Evolutionary conservation across 768 basidiomycete genomes (phyloP), one percentile per base, ranked within the genome.

Genomic region (Mycena indigotica): DNA sequence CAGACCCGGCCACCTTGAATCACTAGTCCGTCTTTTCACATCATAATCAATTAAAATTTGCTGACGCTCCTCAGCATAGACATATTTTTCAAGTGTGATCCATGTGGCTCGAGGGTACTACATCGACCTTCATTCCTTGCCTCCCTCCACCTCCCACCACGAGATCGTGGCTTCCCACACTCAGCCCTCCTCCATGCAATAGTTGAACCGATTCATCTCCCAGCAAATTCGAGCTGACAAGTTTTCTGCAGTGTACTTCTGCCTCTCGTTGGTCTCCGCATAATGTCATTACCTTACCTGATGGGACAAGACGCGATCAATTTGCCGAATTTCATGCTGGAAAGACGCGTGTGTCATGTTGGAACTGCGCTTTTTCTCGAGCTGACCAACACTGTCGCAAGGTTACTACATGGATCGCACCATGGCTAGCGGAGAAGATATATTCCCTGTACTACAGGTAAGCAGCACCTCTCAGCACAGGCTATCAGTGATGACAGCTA

Each of bases 121-220:
- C 93, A 96, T 68, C 84, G 85, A 10, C 84, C 87, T 13, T 86
- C 89, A 8, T 91, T 97, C 70, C 72, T 93, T 24, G 80, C 89
- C 16, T 87, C 91, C 3, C 81, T 96, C 81, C 83, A 83, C 62
- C 75, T 94, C 44, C 84, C 91, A 50, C 93, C 95, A 3, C 81
- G 84, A 55, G 89, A 93, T 68, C 83, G 87, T 6, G 82, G 83
- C 38, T 97, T 96, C 67, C 95, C 95, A 28, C 93, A 95, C 75
- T 85, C 90, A 3, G 89, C 93, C 2, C 83, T 97, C 55, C 77
- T 97, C 30, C 95, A 97, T 72, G 94, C 93, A 62, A 96, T 97
- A 61, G 90, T 90, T 75, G 72, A 77, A 72, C 69, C 19, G 15
- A 23, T 52, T 53, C 13, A 38, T 50, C 50, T 15, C 58, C 16